Evolutionary conservation across 176 grass and related monocot genomes (phyloP), one percentile per base, ranked within the genome.

Genomic region (Oryza nivara): DNA sequence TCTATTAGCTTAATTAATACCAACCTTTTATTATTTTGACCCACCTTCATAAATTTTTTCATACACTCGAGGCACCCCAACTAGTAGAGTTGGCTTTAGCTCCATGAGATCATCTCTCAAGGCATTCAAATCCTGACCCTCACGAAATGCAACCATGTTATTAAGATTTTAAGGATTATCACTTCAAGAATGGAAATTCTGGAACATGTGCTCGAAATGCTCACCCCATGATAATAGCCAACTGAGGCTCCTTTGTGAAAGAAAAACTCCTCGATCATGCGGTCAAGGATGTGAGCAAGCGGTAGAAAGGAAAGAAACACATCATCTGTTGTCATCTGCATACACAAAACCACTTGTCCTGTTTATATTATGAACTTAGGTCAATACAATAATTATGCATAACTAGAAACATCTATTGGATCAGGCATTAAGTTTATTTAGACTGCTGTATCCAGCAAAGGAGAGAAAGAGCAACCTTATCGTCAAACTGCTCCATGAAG

Each of bases 241-340:
- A 99, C 86, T 63, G 96, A 99, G 47, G 93, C 96, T 20, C 96
- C 96, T 80, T 94, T 96, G 86, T 96, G 91, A 74, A 99, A 91
- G 49, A 99, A 99, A 68, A 92, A 99, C 79, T 99, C 96, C 91
- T 99, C 96, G 60, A 99, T 90, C 77, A 95, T 90, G 65, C 96
- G 91, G 51, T 99, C 96, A 5, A 99, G 96, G 72, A 99, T 96
- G 84, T 99, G 96, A 80, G 96, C 96, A 67, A 99, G 91, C 19
- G 96, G 96, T 70, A 99, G 91, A 80, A 99, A 99, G 9, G 96
- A 99, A 38, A 99, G 92, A 78, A 95, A 99, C n/a, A 96, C 91
- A 82, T 99, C 96, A 43, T 99, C 93, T 66, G 87, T 84, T 76
- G 96, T 92, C 96, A 99, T 99, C 96, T 99, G 87, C 81, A 80